A percentile compares a stretch with the other conserved stretches of the same genome.
These are phyloP conservation scores for Kockiozyma suomiensis DNA, from an alignment of 805 yeast genomes.

Conservation along the genomic window DNA sequence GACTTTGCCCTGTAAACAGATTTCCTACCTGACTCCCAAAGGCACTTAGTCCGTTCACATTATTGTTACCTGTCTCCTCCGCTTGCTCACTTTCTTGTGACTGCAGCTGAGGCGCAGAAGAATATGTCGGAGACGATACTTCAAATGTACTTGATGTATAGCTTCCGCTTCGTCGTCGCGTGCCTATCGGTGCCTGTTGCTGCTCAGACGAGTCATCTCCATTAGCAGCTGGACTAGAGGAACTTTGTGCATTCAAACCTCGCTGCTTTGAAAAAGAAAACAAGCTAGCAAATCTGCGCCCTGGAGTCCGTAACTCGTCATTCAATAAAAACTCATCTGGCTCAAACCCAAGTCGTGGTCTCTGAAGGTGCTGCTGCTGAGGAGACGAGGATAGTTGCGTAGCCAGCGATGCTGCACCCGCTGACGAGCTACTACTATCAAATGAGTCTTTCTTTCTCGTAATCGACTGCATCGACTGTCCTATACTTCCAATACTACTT, in stretches of 20 bases:
- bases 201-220: background rate
- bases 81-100: slow-evolving; percentile 9
- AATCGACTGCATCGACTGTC: slow-evolving; percentile 15
- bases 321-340: slow-evolving; percentile 18
- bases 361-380: too few species aligned
- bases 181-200: slow-evolving; percentile 26
- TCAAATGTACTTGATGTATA: background rate
- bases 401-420: background rate
- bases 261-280: slow-evolving; percentile 26
- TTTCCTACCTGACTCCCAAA: slow-evolving; percentile 23
- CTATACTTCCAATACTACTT: slow-evolving; percentile 17
- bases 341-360: slow-evolving; percentile 10
- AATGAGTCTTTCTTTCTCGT: slow-evolving; percentile 27
- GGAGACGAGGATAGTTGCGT: background rate
- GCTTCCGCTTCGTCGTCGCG: slow-evolving; percentile 23
- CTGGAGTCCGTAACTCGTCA: slow-evolving; percentile 27
- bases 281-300: slow-evolving; percentile 20
- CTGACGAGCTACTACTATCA: slow-evolving; percentile 7
- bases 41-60: slow-evolving; percentile 1
- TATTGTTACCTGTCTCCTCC: slow-evolving; percentile 3
- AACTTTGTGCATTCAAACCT: background rate
- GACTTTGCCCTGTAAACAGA: slow-evolving; percentile 17
- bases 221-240: background rate
- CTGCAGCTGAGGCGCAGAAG: background rate
- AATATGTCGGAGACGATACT: background rate